Evolutionary conservation across 352 stramenopile species (phyloP), one percentile per base, ranked within the genome.

Genomic region (Halophytophthora batemanensis): DNA sequence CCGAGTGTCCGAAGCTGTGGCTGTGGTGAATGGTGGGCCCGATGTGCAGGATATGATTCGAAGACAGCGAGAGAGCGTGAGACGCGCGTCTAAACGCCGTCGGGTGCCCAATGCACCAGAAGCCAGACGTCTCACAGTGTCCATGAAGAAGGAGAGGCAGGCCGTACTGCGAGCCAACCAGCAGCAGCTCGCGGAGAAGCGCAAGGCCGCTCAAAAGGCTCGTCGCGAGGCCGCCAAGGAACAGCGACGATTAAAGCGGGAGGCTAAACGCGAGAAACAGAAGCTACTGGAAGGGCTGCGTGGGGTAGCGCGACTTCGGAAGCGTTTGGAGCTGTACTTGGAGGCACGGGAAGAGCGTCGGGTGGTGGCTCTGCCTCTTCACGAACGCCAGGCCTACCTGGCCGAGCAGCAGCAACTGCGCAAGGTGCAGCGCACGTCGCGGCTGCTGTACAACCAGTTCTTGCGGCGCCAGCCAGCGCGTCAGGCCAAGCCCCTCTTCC

Each of bases 391-490:
- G 50, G 48, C 69, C 8, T 90, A 87, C 50, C 36, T 76, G n/a
- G 42, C 69, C 0, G 80, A 90, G 48, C 61, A 76, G 44, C 64
- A 85, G 50, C 70, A 85, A 17, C 69, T 90, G 8, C 62, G 68
- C 40, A 80, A 84, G 45, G 74, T 90, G 45, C 77, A 69, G 37
- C 56, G 73, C n/a, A 80, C 66, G 22, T 86, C 80, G 12, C 65
- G 71, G 17, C n/a, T 88, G 45, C 64, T 90, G 23, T 90, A 90
- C 66, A 90, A 87, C 42, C 62, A 71, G 21, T 86, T 88, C 47
- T 44, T 90, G 23, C 60, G 77, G 1, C 68, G 75, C 0, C 72
- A 83, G 35, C 71, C 80, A 8, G 69, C 72, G 15, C 67, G 70
- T 6, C 33, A 82, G 22, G 39, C 68, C 1, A 75, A 75, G 43